Conservation (phyloP, 2,329 filamentous ascomycete species). For the Neobulgaria alba region DNA sequence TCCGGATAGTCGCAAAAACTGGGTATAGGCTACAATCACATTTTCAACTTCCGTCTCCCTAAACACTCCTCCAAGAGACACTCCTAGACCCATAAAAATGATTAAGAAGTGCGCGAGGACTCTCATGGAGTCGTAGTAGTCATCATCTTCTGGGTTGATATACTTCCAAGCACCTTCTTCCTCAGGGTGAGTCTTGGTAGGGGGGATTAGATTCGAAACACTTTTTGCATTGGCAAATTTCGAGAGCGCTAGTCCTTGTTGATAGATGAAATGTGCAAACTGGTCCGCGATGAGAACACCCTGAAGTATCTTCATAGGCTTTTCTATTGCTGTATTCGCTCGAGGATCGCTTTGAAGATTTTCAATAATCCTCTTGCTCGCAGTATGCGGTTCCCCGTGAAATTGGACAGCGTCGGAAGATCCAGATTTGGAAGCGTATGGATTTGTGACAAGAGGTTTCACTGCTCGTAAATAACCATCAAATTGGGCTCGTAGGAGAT, state of each 20-base stretch:
- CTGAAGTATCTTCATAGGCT: conserved; percentile 68
- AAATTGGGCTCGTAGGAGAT: conserved; percentile 72
- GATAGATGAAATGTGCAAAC: conserved; percentile 46
- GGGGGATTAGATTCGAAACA: conserved; percentile 37
- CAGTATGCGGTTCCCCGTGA: conserved; percentile 44
- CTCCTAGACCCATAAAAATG: conserved; percentile 52
- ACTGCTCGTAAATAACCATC: conserved; percentile 57
- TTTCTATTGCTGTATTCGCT: conserved; percentile 49
- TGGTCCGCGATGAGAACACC: conserved; percentile 63
- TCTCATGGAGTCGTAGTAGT: conserved; percentile 57
- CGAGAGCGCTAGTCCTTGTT: conserved; percentile 47
- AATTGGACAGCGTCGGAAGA: conserved; percentile 58
- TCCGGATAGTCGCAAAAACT: conserved; percentile 62
- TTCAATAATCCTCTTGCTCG: conserved; percentile 51
- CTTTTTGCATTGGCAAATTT: conserved; percentile 37
- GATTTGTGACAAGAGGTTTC: conserved; percentile 44
- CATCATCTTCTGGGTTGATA: conserved; percentile 47
- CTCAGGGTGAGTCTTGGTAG: conserved; percentile 30
- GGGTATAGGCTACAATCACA: conserved; percentile 73
- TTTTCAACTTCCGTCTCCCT: conserved; percentile 48
- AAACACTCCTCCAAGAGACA: conserved; percentile 35
- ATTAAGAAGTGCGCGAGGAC: conserved; percentile 64
- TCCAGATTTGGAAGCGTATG: conserved; percentile 46
- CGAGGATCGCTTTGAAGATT: conserved; percentile 48
- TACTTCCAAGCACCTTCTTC: conserved; percentile 37